Base-by-base conservation (phyloP, 108 stramenopile species). In the Nitzschia putrida region DNA sequence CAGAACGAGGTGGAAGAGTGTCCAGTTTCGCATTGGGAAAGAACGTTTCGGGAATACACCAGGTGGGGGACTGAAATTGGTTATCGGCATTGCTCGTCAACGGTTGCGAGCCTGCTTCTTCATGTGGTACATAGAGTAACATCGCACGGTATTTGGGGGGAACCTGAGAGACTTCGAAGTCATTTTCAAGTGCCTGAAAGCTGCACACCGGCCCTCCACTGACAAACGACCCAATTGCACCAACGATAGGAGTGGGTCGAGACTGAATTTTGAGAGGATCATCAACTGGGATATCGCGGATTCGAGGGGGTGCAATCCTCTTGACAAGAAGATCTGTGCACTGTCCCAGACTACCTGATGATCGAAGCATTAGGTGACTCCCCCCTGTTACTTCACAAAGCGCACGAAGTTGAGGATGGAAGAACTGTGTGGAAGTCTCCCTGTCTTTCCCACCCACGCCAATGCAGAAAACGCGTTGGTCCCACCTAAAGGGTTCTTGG, bases 371-470 rank as follows among this genome's bases (percentile, higher is more conserved):
- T 52, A 74, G 69, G 57, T 84, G 79, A 24, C 81, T 71, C 22
- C 91, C 91, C 53, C 91, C 91, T 23, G 91, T 90, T n/a, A 92
- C 91, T 69, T 90, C 91, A 60, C 88, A 89, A 9, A 92, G 75
- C 21, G 88, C 82, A 60, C 80, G 54, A 21, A 92, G 71, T 26
- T 84, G 84, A 40, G 83, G 80, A 74, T 88, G 91, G 23, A 92
- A 59, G 54, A 71, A 82, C 22, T 85, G 80, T 3, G 74, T 59
- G 13, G 86, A 77, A 16, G 71, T 43, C 0, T 54, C 55, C 9
- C 68, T 52, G 20, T 76, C 72, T 43, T 61, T 68, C 1, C 66
- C 76, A 49, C 85, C 85, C 45, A 83, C 81, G 51, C 85, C 87
- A 42, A 92, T 53, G 45, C 84, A 81, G 68, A 89, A 89, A 8